Base-by-base conservation (phyloP, 306 rosid species). In the Vachellia pachyceras region DNA sequence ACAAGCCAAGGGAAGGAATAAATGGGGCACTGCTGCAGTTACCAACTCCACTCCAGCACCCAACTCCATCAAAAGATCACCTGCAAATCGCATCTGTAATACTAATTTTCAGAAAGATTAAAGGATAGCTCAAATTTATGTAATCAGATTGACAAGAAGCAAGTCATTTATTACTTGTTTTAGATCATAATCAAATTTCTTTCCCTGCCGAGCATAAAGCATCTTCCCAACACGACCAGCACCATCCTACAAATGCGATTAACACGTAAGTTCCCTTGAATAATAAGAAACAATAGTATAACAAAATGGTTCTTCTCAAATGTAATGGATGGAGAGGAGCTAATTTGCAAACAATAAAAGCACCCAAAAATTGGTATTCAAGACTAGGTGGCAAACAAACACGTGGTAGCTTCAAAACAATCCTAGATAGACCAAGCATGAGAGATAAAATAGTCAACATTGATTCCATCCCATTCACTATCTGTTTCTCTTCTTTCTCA, bases 141-240 rank as follows among this genome's bases (percentile, higher is more conserved):
- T 66, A 42, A 37, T 54, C 25, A 60, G 13, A 40, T 65, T 68
- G 65, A 70, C 12, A 17, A 64, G 50, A 75, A 55, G 5, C 70
- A 67, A 54, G 40, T 46, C 11, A 77, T 42, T 69, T 33, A 78
- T 14, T 79, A 94, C 97, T 96, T 94, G 98, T 84, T 95, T 95
- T 20, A 95, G 90, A 84, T 95, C 98, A 87, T 88, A 95, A 83
- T 95, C 99, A 90, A 95, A 95, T 75, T 95, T 95, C 87, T 90
- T 95, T 78, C 99, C 99, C 79, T 95, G 98, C 35, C 98, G 94
- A 40, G 99, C 93, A 87, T 89, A 95, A 33, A 95, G 90, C 99
- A 95, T 95, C 91, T 95, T 95, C 36, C 99, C 99, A 40, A 95
- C 92, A 57, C 99, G 99, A 83, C 99, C 99, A 76, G 99, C 98